Conservation (phyloP, 2,329 filamentous ascomycete species). For the Aureobasidium musti region DNA sequence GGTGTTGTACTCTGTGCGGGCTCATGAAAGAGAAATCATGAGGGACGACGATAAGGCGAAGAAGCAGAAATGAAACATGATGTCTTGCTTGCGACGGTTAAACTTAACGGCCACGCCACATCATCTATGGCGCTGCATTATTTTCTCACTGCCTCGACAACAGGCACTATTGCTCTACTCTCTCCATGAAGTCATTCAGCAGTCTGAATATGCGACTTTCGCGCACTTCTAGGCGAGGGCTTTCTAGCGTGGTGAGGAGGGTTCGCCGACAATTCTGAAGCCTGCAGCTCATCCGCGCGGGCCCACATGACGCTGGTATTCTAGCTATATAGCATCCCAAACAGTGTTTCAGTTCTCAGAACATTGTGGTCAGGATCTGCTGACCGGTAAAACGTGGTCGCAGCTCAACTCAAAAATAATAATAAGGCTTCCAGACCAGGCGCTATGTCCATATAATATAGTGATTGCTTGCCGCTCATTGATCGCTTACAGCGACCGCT, state of each 20-base stretch:
- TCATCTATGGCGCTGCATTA: background rate
- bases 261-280: background rate
- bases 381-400: conserved; percentile 1
- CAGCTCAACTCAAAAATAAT: conserved; percentile 3
- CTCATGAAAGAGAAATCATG: conserved; percentile 59
- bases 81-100: conserved; percentile 1
- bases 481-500: conserved; percentile 9
- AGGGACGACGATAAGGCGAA: conserved; percentile 29
- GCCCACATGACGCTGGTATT: background rate
- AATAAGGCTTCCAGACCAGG: conserved; percentile 13
- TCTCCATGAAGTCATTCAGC: background rate
- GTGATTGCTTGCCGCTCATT: conserved; percentile 20
- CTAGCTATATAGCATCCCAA: background rate
- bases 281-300: background rate
- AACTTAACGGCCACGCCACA: conserved; percentile 2
- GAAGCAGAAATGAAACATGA: conserved; percentile 17
- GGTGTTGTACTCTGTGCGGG: conserved; percentile 63
- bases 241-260: background rate
- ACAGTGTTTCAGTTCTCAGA: conserved; percentile 17
- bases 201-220: background rate
- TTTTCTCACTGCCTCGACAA: background rate
- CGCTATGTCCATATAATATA: background rate
- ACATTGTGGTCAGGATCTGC: background rate
- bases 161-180: background rate
- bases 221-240: background rate